Evolutionary conservation across 192 early-diverging fungal species (phyloP), one percentile per base, ranked within the genome.

Genomic region (Backusella morwellensis): DNA sequence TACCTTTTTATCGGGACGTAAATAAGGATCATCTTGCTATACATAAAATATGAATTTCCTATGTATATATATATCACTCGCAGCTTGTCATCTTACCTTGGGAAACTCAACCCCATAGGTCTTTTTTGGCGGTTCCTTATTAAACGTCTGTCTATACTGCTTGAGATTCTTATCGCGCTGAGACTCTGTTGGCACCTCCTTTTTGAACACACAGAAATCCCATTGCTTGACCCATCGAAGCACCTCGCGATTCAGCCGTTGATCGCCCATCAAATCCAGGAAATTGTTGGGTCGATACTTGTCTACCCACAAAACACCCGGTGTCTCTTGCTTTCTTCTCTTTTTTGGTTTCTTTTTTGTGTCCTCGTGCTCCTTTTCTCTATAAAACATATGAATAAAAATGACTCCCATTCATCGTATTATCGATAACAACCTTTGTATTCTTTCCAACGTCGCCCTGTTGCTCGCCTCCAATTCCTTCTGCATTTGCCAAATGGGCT

Each of bases 201-300:
- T 76, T 34, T 89, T 90, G 84, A 98, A 99, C 6, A 98, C 97
- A 77, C 98, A 99, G 23, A 88, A 90, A 81, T 99, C 97, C 98
- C 98, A 99, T 66, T 93, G 88, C 78, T 97, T 97, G 17, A 99
- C 93, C 98, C 98, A 99, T 70, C 87, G 85, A 70, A 99, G 80
- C 8, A 97, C 94, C 35, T 93, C 93, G 6, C 96, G 90, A 78
- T 97, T 97, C 2, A 95, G 85, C 38, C 89, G 79, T 88, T 97
- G 95, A 78, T 98, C 95, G 32, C 97, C 95, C 70, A 97, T 85
- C 29, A 99, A 83, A 78, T 99, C 96, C 8, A 94, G 80, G 78
- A 94, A 99, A 44, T 82, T 78, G 35, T 82, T 86, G 4, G 97
- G 96, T 34, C 88, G 84, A 83, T 98, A 98, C 74, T 96, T 97